phyloP scores from a whole-genome alignment of 2,329 filamentous ascomycete species.

The Pseudocercospora vitis region DNA sequence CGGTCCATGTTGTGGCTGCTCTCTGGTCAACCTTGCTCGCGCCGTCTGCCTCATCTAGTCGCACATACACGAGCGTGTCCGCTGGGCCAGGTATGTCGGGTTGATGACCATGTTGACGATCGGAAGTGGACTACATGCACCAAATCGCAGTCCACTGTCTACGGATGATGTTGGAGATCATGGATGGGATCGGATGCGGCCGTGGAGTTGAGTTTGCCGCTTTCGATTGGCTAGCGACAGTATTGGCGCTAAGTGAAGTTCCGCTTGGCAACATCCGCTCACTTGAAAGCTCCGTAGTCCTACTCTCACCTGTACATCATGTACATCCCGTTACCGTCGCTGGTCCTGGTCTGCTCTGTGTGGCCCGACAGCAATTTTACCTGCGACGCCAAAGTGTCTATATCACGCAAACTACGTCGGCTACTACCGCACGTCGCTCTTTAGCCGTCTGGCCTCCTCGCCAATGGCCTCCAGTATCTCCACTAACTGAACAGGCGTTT shows the following conservation, averaged over 20 bases:
- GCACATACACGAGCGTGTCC: conserved; percentile 55
- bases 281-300: no score
- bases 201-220: neutral
- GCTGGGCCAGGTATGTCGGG: conserved; percentile 79
- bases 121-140: conserved; percentile 1
- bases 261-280: neutral
- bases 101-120: conserved; percentile 63
- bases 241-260: neutral
- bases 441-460: conserved; percentile 5
- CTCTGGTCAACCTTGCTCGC: conserved; percentile 24
- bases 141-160: neutral
- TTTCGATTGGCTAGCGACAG: neutral
- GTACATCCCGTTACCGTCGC: no score
- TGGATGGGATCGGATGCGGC: neutral
- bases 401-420: neutral
- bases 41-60: neutral
- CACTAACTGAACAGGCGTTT: conserved; percentile 12
- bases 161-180: neutral
- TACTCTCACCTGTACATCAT: no score
- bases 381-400: neutral
- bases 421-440: conserved; percentile 8
- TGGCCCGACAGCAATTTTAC: neutral
- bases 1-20: conserved; percentile 80
- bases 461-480: neutral
- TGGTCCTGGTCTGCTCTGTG: neutral